phyloP scores from a whole-genome alignment of 208 protist genomes.

The Crithidia sp. region DNA sequence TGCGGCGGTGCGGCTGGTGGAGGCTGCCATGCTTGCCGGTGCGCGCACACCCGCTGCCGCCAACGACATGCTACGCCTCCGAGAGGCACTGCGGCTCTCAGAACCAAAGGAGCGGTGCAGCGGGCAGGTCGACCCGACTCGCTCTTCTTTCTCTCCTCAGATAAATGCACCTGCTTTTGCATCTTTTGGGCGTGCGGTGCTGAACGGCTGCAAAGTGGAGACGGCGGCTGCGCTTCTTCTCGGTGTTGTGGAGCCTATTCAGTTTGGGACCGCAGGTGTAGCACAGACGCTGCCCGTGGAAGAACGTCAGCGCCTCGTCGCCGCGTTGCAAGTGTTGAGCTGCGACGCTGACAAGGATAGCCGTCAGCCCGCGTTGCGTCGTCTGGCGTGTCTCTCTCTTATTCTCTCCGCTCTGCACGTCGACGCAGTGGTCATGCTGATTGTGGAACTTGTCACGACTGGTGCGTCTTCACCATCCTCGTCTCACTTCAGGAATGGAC shows the following conservation, averaged over 20 bases:
- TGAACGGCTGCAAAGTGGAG: constrained; percentile 15
- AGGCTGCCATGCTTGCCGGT: not conserved
- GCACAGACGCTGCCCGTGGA: not conserved
- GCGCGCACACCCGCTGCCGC: not conserved
- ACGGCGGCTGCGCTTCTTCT: not conserved
- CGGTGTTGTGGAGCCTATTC: too few species aligned
- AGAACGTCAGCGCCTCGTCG: not conserved
- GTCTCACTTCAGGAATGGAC: too few species aligned
- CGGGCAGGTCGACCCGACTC: too few species aligned
- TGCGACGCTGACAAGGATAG: not conserved
- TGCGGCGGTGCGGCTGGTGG: not conserved
- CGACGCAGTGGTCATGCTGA: too few species aligned
- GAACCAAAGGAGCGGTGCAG: too few species aligned
- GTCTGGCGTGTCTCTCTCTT: too few species aligned
- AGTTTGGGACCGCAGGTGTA: too few species aligned
- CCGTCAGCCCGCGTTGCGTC: too few species aligned
- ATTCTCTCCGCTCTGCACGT: too few species aligned
- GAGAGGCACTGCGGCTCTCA: not conserved
- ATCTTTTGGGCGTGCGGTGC: constrained; percentile 9
- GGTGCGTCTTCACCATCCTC: too few species aligned
- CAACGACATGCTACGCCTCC: not conserved
- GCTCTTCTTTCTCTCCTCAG: not conserved
- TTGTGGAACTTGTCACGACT: too few species aligned
- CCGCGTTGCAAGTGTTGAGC: not conserved
- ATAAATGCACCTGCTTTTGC: not conserved